Conservation (phyloP, 495 filamentous ascomycete genomes). For the Aspergillus cavernicola region DNA sequence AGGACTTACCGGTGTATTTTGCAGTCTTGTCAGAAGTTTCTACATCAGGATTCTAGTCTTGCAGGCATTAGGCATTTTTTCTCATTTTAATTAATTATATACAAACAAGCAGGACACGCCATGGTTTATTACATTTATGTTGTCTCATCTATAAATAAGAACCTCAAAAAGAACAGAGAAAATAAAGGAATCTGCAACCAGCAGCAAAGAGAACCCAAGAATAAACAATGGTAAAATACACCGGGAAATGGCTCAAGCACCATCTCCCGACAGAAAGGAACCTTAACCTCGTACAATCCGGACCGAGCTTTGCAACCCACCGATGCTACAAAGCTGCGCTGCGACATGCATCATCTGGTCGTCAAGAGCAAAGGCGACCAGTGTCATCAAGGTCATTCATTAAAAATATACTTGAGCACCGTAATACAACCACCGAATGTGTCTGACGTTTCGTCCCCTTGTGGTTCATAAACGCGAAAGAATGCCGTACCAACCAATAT, state of each 20-base stretch:
- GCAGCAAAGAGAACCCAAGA: slow-evolving; percentile 11
- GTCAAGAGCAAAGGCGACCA: slow-evolving; percentile 31
- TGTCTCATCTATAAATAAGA: slow-evolving; percentile 16
- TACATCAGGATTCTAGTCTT: background rate
- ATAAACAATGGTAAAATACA: slow-evolving; percentile 21
- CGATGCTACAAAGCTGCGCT: slow-evolving; percentile 16
- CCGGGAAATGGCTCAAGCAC: slow-evolving; percentile 9
- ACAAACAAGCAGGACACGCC: background rate
- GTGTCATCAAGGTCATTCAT: slow-evolving; percentile 46
- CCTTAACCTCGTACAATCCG: slow-evolving; percentile 13
- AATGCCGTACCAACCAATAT: background rate
- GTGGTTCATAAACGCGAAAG: background rate
- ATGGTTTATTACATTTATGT: slow-evolving; percentile 13
- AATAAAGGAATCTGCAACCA: slow-evolving; percentile 11
- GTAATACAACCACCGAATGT: slow-evolving; percentile 9
- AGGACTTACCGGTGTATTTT: too few relatives aligned
- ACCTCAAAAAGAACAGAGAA: slow-evolving; percentile 7
- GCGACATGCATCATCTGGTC: slow-evolving; percentile 25
- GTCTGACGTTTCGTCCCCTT: background rate
- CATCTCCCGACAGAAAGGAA: slow-evolving; percentile 9
- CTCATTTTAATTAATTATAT: background rate
- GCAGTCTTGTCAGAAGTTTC: too few relatives aligned
- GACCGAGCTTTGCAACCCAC: slow-evolving; percentile 14
- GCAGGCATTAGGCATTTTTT: background rate
- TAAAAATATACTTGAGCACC: slow-evolving; percentile 33